Evolutionary conservation across 2,329 filamentous ascomycete genomes (phyloP).

Genomic region (Pseudogymnoascus pannorum): DNA sequence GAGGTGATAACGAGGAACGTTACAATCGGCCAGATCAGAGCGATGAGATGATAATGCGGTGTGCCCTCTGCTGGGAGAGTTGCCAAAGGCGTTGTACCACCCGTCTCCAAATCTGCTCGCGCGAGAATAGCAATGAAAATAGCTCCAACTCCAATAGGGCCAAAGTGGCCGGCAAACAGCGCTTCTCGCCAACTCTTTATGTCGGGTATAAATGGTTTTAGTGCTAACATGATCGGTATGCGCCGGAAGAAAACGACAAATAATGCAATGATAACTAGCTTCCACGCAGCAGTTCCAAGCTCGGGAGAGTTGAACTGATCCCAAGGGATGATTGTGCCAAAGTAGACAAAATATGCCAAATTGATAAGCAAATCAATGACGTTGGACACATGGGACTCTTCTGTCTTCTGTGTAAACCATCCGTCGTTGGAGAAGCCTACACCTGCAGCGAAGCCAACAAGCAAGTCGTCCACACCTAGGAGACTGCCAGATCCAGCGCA

Average conservation of each 20-base stretch:
- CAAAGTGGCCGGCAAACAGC: constrained; percentile 93
- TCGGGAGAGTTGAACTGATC: constrained; percentile 71
- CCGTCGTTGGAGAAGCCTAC: constrained; percentile 99
- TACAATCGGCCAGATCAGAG: constrained; percentile 90
- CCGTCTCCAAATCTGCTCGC: constrained; percentile 79
- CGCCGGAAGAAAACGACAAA: constrained; percentile 93
- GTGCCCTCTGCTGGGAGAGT: constrained; percentile 46
- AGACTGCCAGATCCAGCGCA: constrained; percentile 90
- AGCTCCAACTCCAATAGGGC: constrained; percentile 92
- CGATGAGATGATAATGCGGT: constrained; percentile 62
- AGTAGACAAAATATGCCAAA: constrained; percentile 95
- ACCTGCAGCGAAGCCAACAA: constrained; percentile 89
- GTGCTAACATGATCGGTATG: constrained; percentile 83
- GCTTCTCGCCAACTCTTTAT: constrained; percentile 98
- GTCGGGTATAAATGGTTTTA: constrained; percentile 92
- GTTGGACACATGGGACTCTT: constrained; percentile 97
- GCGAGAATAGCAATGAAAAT: constrained; percentile 93
- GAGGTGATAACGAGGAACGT: constrained; percentile 91
- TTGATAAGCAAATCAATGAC: constrained; percentile 97
- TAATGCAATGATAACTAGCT: constrained; percentile 85
- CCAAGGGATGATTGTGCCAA: constrained; percentile 97
- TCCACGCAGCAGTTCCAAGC: constrained; percentile 77
- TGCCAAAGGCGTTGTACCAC: constrained; percentile 62
- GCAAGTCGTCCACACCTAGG: constrained; percentile 83
- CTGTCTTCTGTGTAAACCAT: constrained; percentile 97